Evolutionary conservation across 208 protist species (phyloP), one percentile per base, ranked within the genome.

Genomic region (Trypanosoma congolense): DNA sequence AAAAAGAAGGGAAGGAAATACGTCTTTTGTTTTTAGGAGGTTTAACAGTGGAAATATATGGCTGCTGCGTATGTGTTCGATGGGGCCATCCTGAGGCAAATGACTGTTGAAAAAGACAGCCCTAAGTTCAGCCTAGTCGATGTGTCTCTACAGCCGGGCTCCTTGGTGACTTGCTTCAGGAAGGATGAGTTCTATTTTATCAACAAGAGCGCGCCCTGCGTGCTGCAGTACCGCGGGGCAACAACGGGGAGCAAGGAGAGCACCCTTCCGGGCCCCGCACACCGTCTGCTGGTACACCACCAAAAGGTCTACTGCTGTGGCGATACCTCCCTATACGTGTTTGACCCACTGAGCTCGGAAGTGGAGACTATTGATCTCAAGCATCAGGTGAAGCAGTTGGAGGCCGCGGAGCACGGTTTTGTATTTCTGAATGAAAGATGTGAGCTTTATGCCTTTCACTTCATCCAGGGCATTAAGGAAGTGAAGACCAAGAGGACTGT

Each of bases 331-430:
- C 53, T 90, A 3, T 57, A 71, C 19, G 57, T 61, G 2, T 86
- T 79, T 54, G 86, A 93, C 55, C 79, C 79, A 24, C 61, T 90
- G 2, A 63, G 66, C 62, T 47, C 41, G 21, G 67, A 61, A 1
- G 56, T 74, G 2, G 86, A 93, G 52, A 67, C 47, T 0, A 41
- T 90, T n/a, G 16, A 64, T 2, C 54, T 82, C 29, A 31, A 61
- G 22, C 62, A 65, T 18, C 40, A 63, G 4, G 45, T 86, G 9
- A 31, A 48, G n/a, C 54, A 71, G 41, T 67, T 77, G 14, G 67
- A 78, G 26, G 56, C 74, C 16, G 77, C 74, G 0, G 75, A 71
- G 26, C 74, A 93, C 49, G 86, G 86, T 1, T 90, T 93, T 73
- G 81, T 90, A 4, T 69, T 90, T 55, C 40, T 61, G 3, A 61